Conservation (phyloP, 805 yeast species). For the Sungouiella thailandica region DNA sequence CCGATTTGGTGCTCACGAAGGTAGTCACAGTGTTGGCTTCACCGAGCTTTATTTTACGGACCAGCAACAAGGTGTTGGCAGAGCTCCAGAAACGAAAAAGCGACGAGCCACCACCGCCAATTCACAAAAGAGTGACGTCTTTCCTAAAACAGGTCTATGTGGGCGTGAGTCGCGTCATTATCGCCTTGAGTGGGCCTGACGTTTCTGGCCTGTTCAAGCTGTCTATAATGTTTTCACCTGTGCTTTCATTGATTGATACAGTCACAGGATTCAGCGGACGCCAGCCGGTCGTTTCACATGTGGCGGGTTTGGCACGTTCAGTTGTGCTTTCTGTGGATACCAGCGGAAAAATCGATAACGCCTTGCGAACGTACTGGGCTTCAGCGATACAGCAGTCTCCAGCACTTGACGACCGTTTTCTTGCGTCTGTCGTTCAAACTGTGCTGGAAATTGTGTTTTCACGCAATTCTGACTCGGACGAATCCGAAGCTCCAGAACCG, state of each 20-base stretch:
- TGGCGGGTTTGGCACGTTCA: conserved; percentile 6
- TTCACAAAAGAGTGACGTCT: background rate
- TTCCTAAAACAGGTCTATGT: no score
- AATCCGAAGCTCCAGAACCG: background rate
- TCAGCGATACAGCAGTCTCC: conserved; percentile 5
- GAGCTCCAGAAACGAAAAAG: no score
- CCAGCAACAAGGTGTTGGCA: no score
- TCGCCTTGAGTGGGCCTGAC: no score
- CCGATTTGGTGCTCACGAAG: conserved; percentile 12
- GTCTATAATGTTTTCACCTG: conserved; percentile 10
- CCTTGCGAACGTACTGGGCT: conserved; percentile 2
- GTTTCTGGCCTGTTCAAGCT: no score
- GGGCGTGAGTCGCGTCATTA: no score
- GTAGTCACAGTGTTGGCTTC: conserved; percentile 6
- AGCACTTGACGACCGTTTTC: conserved; percentile 6
- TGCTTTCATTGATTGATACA: conserved; percentile 16
- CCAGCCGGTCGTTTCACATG: conserved; percentile 14
- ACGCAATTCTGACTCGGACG: background rate
- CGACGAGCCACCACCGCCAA: no score
- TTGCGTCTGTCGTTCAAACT: conserved; percentile 11
- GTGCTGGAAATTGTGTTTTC: conserved; percentile 13
- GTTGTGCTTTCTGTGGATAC: conserved; percentile 2
- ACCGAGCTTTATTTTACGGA: conserved; percentile 11
- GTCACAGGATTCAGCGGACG: conserved; percentile 13
- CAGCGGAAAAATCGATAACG: conserved; percentile 6